Conservation (phyloP, 2,329 filamentous ascomycete species). For the Penicillium sp. region DNA sequence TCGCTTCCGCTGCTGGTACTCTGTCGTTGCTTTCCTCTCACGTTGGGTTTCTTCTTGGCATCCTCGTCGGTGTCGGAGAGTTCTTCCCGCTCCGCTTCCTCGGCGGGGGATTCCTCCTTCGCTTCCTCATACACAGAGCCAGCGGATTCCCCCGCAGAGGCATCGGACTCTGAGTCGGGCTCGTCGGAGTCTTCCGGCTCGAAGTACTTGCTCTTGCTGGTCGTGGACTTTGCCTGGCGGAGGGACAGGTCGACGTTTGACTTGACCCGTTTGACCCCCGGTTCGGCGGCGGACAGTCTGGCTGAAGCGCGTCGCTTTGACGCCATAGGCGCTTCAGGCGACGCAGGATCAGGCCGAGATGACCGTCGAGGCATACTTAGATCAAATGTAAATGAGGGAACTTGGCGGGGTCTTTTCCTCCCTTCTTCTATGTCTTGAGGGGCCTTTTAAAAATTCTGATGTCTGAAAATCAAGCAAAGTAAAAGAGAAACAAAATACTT, state of each 20-base stretch:
- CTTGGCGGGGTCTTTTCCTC: not conserved
- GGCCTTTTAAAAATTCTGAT: not conserved
- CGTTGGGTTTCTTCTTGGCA: not conserved
- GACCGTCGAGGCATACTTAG: conserved; percentile 39
- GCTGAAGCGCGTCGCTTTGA: conserved; percentile 39
- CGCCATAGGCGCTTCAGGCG: conserved; percentile 32
- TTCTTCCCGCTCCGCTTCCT: conserved; percentile 20
- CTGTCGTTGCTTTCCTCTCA: conserved; percentile 10
- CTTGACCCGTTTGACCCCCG: conserved; percentile 36
- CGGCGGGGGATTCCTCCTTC: conserved; percentile 10
- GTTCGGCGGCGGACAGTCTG: conserved; percentile 29
- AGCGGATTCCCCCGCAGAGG: conserved; percentile 76
- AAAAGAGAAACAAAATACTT: not conserved
- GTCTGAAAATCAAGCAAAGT: not conserved
- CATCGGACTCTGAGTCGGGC: conserved; percentile 51
- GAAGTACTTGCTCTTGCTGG: conserved; percentile 55
- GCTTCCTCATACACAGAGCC: conserved; percentile 41
- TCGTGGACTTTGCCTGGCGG: conserved; percentile 36
- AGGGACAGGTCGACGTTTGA: conserved; percentile 22
- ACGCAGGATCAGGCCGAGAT: conserved; percentile 38
- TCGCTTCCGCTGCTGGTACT: conserved; percentile 3
- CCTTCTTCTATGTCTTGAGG: not conserved
- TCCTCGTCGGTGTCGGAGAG: conserved; percentile 20
- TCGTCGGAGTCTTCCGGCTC: conserved; percentile 40
- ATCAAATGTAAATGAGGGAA: conserved; percentile 1